Base-by-base conservation (phyloP, 2,329 filamentous ascomycete genomes). In the Cladosporium sp. region DNA sequence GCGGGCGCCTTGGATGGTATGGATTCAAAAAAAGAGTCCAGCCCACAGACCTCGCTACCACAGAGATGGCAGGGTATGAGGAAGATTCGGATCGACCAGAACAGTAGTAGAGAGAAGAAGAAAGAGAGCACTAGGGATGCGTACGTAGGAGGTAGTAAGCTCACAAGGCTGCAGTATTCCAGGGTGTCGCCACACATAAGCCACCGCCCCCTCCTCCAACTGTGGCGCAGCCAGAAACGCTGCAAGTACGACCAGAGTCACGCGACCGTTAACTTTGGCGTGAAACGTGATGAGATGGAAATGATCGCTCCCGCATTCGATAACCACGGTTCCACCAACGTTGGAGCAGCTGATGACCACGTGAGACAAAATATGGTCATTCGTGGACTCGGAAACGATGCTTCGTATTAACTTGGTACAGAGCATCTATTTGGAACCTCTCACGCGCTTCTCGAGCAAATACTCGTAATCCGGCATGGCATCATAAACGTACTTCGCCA, bases 391-490 rank as follows among this genome's bases (percentile, higher is more conserved):
- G 40, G 40, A 12, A 46, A 46, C 8, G 4, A 23, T 3, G 8
- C 7, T 23, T 46, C n/a, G n/a, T 21, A 21, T 23, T 12, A 3
- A 46, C 40, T 46, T n/a, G 40, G n/a, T 46, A 46, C n/a, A 46
- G 21, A 46, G 40, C 40, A 46, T 0, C n/a, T 46, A 46, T 46
- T 12, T 46, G 40, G 40, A 46, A 46, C 40, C n/a, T 12, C 21
- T 63, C 35, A 63, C 50, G 11, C 61, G 49, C 14, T 35, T 33
- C 37, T 65, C 49, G 31, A 62, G 55, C 21, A 70, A 37, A 23
- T 66, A 69, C 44, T 70, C 65, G 33, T 69, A 69, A 31, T 69
- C 64, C 23, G 66, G 65, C 65, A 70, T 61, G 12, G 66, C 69
- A 31, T 37, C 56, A 16, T 61, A 44, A 11, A 70, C 66, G 11